Base-by-base conservation (phyloP, 768 basidiomycete genomes). In the Auricularia heimuer region DNA sequence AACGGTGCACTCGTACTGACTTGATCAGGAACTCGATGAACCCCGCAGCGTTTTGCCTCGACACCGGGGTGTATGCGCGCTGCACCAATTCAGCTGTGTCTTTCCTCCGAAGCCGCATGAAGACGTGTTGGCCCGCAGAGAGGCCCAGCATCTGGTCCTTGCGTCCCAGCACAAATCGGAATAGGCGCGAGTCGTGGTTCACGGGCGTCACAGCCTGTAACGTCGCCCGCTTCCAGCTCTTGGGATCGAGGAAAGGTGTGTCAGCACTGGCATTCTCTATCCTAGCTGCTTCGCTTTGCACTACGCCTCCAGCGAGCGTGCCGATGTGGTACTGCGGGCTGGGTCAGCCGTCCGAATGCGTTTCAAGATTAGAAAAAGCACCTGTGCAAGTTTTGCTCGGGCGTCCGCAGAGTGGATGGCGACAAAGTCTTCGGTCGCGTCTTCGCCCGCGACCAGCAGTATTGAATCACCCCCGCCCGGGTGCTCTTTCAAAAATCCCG, bases 381-480 rank as follows among this genome's bases (percentile, higher is more conserved):
- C 82, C 68, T 80, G 76, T 0, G 76, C 77, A 8, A 85, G 74
- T 69, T 81, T 78, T 29, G 65, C 65, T 63, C 77, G 79, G 2
- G 80, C 83, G 64, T 82, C 81, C 8, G 76, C 71, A n/a, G 81
- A 83, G 71, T 85, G 85, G 63, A 86, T 85, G 0, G 84, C 82
- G 71, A 85, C 76, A 71, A 86, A 87, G 65, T 87, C 85, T 14
- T 87, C 85, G 0, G 83, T 82, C 2, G 82, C 81, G 67, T 87
- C 85, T 67, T 84, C 77, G 0, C 84, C 84, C 1, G 84, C 84
- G 10, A 82, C 79, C 21, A 82, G 74, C 14, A 76, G 72, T 64
- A 87, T 87, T 2, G 82, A 82, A 63, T 83, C 79, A 0, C 77
- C 74, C 1, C 85, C 85, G 6, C 85, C 85, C 0, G 86, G 86